A percentile compares a stretch with the other conserved stretches of the same genome.
Evolutionary conservation across 1,284 basidiomycete species (phyloP).

Genomic region (Vanrija sp.): DNA sequence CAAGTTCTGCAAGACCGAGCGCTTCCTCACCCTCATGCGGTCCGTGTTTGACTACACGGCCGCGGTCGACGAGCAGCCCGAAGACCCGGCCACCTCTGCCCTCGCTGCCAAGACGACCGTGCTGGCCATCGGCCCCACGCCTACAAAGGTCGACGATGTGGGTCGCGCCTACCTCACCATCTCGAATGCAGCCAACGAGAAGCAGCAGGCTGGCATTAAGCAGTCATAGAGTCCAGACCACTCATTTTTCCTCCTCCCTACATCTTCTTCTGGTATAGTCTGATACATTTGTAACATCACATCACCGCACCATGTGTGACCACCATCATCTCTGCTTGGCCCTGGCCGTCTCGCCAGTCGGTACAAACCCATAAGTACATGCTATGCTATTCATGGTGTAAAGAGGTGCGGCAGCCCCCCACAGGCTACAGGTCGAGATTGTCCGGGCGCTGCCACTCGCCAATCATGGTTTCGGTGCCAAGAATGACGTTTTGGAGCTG

Average conservation of each 20-base stretch:
- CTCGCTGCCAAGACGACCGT: conserved; percentile 1
- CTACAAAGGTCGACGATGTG: conserved; percentile 2
- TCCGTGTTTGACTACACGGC: conserved; percentile 29
- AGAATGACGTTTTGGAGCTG: conserved; percentile 19
- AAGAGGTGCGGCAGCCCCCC: neutral
- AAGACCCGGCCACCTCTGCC: conserved; percentile 17
- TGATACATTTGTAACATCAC: neutral
- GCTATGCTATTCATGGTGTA: neutral
- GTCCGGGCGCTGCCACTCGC: conserved; percentile 20
- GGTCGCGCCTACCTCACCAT: conserved; percentile 47
- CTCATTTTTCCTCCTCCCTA: no score
- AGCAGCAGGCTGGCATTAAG: conserved; percentile 11
- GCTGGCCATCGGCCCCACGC: neutral
- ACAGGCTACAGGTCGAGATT: conserved; percentile 7
- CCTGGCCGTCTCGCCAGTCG: neutral
- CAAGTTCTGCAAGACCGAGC: conserved; percentile 58
- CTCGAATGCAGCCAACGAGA: conserved; percentile 40
- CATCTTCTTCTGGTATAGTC: neutral
- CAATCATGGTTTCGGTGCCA: conserved; percentile 17
- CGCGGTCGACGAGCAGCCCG: conserved; percentile 9
- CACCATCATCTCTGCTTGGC: no score
- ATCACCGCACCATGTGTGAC: neutral
- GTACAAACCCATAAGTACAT: neutral
- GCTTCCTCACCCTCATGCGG: conserved; percentile 31
- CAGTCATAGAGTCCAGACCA: neutral